phyloP scores from a whole-genome alignment of 2,329 filamentous ascomycete genomes.

The Rhinocladiella similis region DNA sequence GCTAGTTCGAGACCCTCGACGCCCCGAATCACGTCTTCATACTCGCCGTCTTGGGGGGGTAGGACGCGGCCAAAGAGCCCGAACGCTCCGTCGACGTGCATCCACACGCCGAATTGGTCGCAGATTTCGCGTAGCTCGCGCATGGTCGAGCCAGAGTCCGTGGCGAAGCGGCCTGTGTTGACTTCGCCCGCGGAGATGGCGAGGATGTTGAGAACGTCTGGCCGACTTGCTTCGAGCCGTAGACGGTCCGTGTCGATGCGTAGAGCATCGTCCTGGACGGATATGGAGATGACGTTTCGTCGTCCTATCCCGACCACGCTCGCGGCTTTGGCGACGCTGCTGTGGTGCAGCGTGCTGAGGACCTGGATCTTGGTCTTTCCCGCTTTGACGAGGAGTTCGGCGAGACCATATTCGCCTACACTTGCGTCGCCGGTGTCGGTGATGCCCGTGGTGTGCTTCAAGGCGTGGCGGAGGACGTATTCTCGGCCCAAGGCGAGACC shows the following conservation, averaged over 20 bases:
- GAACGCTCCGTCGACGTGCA: slow-evolving; percentile 90
- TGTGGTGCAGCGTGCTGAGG: slow-evolving; percentile 79
- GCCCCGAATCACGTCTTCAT: slow-evolving; percentile 51
- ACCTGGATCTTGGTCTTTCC: slow-evolving; percentile 71
- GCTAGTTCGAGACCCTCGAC: slow-evolving; percentile 72
- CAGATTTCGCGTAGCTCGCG: slow-evolving; percentile 66
- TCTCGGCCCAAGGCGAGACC: slow-evolving; percentile 73
- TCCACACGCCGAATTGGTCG: slow-evolving; percentile 74
- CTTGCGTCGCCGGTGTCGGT: slow-evolving; percentile 34
- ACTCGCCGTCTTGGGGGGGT: slow-evolving; percentile 52
- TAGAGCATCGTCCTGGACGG: slow-evolving; percentile 59
- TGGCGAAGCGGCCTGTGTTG: slow-evolving; percentile 82
- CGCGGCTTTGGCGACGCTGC: slow-evolving; percentile 80
- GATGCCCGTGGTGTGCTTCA: slow-evolving; percentile 34
- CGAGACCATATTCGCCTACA: slow-evolving; percentile 70
- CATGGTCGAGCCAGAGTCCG: slow-evolving; percentile 54
- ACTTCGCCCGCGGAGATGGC: slow-evolving; percentile 84
- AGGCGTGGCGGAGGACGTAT: slow-evolving; percentile 44
- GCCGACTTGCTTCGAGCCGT: slow-evolving; percentile 56
- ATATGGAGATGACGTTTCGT: slow-evolving; percentile 63
- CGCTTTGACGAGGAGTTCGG: slow-evolving; percentile 42
- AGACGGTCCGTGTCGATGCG: slow-evolving; percentile 67
- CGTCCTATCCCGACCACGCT: slow-evolving; percentile 78
- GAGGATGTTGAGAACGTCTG: slow-evolving; percentile 69
- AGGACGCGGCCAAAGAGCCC: slow-evolving; percentile 76